Evolutionary conservation across 768 basidiomycete genomes (phyloP), one percentile per base, ranked within the genome.

Genomic region (Cystobasidium onofrii): DNA sequence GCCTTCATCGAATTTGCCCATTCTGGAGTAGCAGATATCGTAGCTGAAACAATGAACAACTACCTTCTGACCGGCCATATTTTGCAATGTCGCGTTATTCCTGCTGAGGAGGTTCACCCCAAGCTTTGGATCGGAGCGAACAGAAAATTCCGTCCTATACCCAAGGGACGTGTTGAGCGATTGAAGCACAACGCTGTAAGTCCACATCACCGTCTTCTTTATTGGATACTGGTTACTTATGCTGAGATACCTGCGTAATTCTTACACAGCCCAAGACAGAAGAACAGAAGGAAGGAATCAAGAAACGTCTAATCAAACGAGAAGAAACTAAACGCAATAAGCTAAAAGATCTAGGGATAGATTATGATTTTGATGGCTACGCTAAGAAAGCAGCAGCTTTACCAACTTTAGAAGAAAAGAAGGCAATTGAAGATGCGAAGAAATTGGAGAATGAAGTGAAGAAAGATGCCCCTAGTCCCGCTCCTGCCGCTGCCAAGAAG

Each of bases 41-140:
- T 96, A 9, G 89, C 90, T 1, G 96, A 98, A 79, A 98, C 95
- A 55, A 98, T 98, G 96, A 88, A 99, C 85, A 98, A 96, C 83
- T 99, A 97, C 81, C 86, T 99, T 44, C 85, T 99, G 76, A 86
- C 90, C 85, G 94, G 95, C 7, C 95, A 96, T 80, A 89, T 99
- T 76, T 85, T 99, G 70, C 87, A 86, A 54, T 98, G 95, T 84
- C 90, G 91, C 81, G 81, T 93, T 64, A 87, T 98, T 74, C 92
- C 96, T 46, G 88, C 88, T 77, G 91, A 94, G 29, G 82, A 94
- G 75, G 87, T 98, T 0, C 95, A 98, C 80, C 90, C 93, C 15
- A 87, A 95, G 79, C 82, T 98, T 0, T 99, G 96, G 96, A 84
- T 94, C 13, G 95, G 96, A n/a, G 91, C 94, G 23, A 96, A 97